Conservation (phyloP, 257 asterid species). For the Pogostemon cablin region DNA sequence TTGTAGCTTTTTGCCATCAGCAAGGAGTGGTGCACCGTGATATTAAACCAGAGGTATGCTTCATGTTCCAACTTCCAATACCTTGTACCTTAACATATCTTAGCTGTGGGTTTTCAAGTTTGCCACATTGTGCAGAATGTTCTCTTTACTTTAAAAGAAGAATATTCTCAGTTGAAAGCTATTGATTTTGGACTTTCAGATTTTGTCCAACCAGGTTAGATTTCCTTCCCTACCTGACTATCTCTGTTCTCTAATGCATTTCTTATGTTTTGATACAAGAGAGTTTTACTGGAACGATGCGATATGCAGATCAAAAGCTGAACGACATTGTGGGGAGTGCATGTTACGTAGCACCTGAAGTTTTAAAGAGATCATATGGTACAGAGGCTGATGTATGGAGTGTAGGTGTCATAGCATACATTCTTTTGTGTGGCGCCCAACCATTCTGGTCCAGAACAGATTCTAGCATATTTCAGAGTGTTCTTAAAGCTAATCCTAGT, state of each 20-base stretch:
- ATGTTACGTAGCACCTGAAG: slow-evolving; percentile 40
- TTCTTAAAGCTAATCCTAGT: slow-evolving; percentile 59
- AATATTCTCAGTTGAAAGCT: slow-evolving; percentile 56
- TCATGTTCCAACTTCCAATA: not conserved
- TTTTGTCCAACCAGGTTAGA: slow-evolving; percentile 61
- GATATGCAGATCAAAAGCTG: slow-evolving; percentile 65
- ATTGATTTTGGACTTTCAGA: slow-evolving; percentile 76
- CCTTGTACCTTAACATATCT: not conserved
- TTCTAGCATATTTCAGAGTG: slow-evolving; percentile 65
- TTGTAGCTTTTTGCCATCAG: slow-evolving; percentile 42
- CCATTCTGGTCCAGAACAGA: slow-evolving; percentile 82
- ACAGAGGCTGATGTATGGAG: slow-evolving; percentile 42
- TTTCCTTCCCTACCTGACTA: not conserved
- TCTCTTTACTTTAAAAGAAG: slow-evolving; percentile 57
- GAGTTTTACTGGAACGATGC: slow-evolving; percentile 21
- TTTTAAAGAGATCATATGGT: slow-evolving; percentile 33
- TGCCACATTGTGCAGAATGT: slow-evolving; percentile 52
- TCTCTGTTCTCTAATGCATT: slow-evolving; percentile 1
- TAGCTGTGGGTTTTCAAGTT: slow-evolving; percentile 1
- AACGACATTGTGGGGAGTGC: slow-evolving; percentile 69
- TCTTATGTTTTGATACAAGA: not conserved
- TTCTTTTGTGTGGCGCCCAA: slow-evolving; percentile 68
- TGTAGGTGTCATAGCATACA: slow-evolving; percentile 45
- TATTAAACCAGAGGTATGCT: slow-evolving; percentile 71
- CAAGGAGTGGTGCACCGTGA: slow-evolving; percentile 86